Evolutionary conservation across 148 eudicot genomes (phyloP).

Genomic region (Rhododendron henanense): DNA sequence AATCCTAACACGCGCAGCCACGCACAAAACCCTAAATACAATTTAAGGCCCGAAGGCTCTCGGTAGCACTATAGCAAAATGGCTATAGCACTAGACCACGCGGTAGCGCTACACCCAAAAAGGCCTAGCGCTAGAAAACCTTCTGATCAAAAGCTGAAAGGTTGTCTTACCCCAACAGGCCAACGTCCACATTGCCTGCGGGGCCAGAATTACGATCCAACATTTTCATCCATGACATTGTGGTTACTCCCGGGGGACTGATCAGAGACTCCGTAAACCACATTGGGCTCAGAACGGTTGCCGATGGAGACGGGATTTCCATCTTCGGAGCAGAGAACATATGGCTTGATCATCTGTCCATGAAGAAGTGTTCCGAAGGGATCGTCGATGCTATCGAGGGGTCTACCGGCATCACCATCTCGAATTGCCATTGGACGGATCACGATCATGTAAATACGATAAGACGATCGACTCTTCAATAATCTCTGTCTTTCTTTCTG

Average conservation of each 20-base stretch:
- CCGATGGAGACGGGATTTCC: slow-evolving; percentile 39
- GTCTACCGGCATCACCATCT: slow-evolving; percentile 39
- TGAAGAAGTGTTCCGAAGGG: slow-evolving; percentile 30
- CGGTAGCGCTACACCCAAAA: too few relatives aligned
- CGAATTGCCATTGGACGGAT: slow-evolving; percentile 39
- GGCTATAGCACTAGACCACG: too few relatives aligned
- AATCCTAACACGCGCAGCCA: too few relatives aligned
- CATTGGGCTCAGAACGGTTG: slow-evolving; percentile 20
- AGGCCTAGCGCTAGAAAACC: too few relatives aligned
- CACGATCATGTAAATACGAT: slow-evolving; percentile 28
- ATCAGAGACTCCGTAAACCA: slow-evolving; percentile 29
- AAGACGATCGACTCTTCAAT: too few relatives aligned
- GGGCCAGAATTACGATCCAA: slow-evolving; percentile 34
- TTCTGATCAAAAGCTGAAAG: too few relatives aligned
- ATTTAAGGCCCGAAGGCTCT: too few relatives aligned
- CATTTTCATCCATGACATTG: slow-evolving; percentile 28
- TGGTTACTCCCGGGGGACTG: slow-evolving; percentile 20
- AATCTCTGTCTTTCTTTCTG: neutral
- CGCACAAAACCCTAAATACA: too few relatives aligned
- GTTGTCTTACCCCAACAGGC: too few relatives aligned
- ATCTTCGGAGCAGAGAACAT: slow-evolving; percentile 22
- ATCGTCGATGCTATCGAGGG: slow-evolving; percentile 35
- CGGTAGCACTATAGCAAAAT: too few relatives aligned
- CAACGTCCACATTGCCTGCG: slow-evolving; percentile 30
- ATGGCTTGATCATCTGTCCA: slow-evolving; percentile 46